Conservation (phyloP, 768 basidiomycete species). For the Suillus hirtellus region DNA sequence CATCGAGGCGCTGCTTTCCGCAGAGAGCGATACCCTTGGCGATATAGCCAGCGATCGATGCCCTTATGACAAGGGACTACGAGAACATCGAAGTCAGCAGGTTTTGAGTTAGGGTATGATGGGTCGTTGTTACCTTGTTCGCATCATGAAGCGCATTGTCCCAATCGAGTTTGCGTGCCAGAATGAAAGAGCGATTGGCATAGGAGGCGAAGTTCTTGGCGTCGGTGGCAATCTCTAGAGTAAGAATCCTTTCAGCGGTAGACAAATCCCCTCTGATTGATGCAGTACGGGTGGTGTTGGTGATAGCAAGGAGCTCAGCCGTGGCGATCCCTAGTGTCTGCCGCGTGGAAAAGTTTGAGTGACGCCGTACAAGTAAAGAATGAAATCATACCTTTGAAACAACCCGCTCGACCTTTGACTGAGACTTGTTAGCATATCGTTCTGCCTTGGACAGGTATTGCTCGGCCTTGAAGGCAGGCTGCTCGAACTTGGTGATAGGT, state of each 20-base stretch:
- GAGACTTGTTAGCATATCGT: background rate
- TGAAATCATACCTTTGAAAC: background rate
- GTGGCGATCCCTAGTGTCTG: background rate
- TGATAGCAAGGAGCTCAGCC: background rate
- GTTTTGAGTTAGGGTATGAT: background rate
- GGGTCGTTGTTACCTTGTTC: background rate
- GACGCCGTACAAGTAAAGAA: background rate
- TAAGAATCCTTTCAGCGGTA: background rate
- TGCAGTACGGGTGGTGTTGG: background rate
- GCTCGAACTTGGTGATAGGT: too few relatives aligned
- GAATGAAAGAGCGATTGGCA: background rate
- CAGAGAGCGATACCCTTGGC: background rate
- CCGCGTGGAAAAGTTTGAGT: background rate
- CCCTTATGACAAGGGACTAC: background rate
- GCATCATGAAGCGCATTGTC: background rate
- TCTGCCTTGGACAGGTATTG: too few relatives aligned
- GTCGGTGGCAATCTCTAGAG: background rate
- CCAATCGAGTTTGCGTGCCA: background rate
- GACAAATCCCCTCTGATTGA: background rate
- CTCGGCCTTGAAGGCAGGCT: too few relatives aligned
- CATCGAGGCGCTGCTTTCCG: background rate
- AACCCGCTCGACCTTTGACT: background rate
- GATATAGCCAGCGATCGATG: background rate
- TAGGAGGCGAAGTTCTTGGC: background rate
- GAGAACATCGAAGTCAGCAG: background rate